Evolutionary conservation across 2,329 filamentous ascomycete species (phyloP).

Genomic region (Chaetomium globosum): DNA sequence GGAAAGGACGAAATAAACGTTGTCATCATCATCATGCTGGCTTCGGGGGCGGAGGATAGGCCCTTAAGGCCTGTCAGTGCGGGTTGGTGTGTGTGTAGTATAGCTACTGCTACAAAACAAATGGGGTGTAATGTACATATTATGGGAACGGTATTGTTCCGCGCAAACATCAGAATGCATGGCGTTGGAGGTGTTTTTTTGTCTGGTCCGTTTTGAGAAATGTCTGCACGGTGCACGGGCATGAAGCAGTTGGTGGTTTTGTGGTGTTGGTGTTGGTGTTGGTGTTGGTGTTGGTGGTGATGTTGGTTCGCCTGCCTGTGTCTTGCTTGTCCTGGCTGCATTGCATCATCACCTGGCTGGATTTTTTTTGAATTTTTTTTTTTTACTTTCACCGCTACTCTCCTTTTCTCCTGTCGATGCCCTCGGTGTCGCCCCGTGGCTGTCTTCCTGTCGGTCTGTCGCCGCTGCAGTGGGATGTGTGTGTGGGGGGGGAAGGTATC

Average conservation of each 20-base stretch:
- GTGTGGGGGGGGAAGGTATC: not conserved
- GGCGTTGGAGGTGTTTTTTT: not conserved
- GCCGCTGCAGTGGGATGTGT: not conserved
- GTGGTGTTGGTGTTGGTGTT: not conserved
- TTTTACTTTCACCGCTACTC: constrained; percentile 1
- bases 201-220: not conserved
- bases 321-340: too few relatives aligned
- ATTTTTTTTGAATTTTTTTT: not conserved
- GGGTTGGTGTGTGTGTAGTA: not conserved
- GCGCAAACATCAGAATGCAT: not conserved
- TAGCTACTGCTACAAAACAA: not conserved
- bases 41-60: not conserved
- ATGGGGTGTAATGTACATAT: not conserved
- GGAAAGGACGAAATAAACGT: too few relatives aligned
- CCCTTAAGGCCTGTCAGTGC: not conserved
- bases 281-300: not conserved
- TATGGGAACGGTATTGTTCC: not conserved
- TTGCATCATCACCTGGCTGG: not conserved
- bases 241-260: not conserved
- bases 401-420: not conserved
- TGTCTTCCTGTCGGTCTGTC: not conserved
- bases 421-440: not conserved
- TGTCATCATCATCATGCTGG: not conserved
- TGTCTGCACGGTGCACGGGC: not conserved
- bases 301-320: not conserved